These are phyloP conservation scores for Incumbomyces delicatus DNA, from an alignment of 2,329 filamentous ascomycete genomes.

Conservation along the genomic window DNA sequence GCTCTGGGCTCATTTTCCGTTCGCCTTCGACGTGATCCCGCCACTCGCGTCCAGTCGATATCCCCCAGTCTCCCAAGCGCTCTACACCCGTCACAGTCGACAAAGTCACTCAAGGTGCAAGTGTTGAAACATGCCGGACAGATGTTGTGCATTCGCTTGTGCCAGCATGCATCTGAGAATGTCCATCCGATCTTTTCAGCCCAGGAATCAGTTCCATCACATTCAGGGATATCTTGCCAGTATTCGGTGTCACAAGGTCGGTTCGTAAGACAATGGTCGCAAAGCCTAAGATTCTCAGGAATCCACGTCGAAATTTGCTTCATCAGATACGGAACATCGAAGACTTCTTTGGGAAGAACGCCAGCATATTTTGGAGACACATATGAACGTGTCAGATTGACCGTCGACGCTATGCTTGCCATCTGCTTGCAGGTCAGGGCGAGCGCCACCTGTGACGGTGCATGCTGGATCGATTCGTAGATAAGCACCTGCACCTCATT, in stretches of 20 bases:
- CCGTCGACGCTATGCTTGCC: slow-evolving; percentile 11
- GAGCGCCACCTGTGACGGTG: slow-evolving; percentile 19
- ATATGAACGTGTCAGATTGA: slow-evolving; percentile 14
- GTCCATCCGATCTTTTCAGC: slow-evolving; percentile 19
- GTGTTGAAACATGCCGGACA: slow-evolving; percentile 18
- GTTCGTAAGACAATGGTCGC: slow-evolving; percentile 20
- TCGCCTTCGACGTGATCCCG: slow-evolving; percentile 13
- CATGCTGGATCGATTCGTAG: slow-evolving; percentile 16
- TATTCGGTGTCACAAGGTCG: slow-evolving; percentile 15
- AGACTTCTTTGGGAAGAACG: slow-evolving; percentile 16
- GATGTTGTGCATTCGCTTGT: slow-evolving; percentile 20
- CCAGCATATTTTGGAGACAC: slow-evolving; percentile 19
- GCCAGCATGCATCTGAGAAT: slow-evolving; percentile 18
- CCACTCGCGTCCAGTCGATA: slow-evolving; percentile 18
- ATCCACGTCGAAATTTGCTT: slow-evolving; percentile 16
- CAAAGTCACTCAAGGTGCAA: slow-evolving; percentile 19
- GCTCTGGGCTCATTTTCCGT: slow-evolving; percentile 14
- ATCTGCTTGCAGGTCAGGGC: slow-evolving; percentile 21
- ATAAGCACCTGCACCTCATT: slow-evolving; percentile 17
- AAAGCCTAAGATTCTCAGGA: slow-evolving; percentile 15
- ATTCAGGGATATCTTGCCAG: slow-evolving; percentile 14
- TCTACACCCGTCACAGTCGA: slow-evolving; percentile 20
- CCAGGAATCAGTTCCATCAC: slow-evolving; percentile 18
- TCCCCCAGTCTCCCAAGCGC: slow-evolving; percentile 20
- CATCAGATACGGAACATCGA: slow-evolving; percentile 21